Evolutionary conservation across 805 yeast species (phyloP), one percentile per base, ranked within the genome.

Genomic region (Spathaspora boniae): DNA sequence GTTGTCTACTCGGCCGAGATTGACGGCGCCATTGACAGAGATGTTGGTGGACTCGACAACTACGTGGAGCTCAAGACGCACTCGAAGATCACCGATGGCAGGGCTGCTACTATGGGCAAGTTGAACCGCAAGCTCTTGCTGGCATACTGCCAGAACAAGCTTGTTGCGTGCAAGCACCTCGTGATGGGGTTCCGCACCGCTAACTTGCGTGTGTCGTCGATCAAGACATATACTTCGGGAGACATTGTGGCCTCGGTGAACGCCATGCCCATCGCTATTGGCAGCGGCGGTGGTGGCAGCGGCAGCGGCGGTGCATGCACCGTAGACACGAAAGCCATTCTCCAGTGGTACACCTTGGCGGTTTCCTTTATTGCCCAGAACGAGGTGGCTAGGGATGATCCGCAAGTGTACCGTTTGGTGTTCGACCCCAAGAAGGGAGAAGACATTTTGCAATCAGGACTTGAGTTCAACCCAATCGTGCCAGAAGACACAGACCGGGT

Each of bases 1-100:
- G 33, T 51, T 6, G 29, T 41, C 7, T 51, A 43, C 33, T 44
- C 56, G 4, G 58, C 60, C 4, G 60, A 54, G 32, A 44, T 54
- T 8, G 60, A 54, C 40, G 48, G 53, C 22, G 37, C 42, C 11
- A 31, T 35, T 9, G 18, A 28, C 19, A 19, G 26, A 9, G 22
- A 29, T 7, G n/a, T n/a, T n/a, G 25, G 40, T 3, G 43, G 42
- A 2, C 29, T 42, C 11, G 27, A 16, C 7, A 35, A 43, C 29
- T 52, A 52, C 29, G 47, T 53, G 3, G 60, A 54, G 38, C 40
- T 54, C 19, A 54, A 54, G 27, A 51, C 60, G 1, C 58, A 53
- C 34, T 26, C 35, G 3, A 43, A 41, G 15, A 14, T 16, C 17
- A 19, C 29, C 9, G 29, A 30, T 23, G 21, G 18, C n/a, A 26